Evolutionary conservation across 2,329 filamentous ascomycete genomes (phyloP).

Genomic region (Cordyceps pruinosa): DNA sequence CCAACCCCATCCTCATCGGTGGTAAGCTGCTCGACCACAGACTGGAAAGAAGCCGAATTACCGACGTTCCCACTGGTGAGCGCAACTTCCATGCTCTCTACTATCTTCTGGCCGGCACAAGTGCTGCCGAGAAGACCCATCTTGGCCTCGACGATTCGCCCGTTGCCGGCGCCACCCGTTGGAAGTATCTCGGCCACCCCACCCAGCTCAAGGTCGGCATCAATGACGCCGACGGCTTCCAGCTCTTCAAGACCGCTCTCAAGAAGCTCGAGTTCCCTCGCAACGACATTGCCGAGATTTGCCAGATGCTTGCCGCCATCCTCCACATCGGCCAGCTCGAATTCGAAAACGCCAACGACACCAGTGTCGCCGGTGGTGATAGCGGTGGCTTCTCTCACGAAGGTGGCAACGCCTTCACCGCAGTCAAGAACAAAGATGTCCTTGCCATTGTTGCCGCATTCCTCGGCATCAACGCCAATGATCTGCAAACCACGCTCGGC

Average conservation of each 20-base stretch:
- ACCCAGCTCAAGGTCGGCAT: conserved; percentile 96
- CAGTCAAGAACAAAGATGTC: conserved; percentile 89
- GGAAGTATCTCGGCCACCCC: conserved; percentile 93
- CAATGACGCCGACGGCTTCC: conserved; percentile 91
- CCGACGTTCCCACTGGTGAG: conserved; percentile 89
- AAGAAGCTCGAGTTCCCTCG: conserved; percentile 91
- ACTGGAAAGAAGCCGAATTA: conserved; percentile 83
- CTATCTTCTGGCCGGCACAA: conserved; percentile 90
- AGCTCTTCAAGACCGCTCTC: conserved; percentile 93
- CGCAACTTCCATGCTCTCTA: conserved; percentile 95
- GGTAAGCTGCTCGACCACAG: conserved; percentile 92
- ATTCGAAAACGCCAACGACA: conserved; percentile 76
- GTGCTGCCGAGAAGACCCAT: conserved; percentile 81
- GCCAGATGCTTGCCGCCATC: conserved; percentile 87
- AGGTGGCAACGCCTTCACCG: conserved; percentile 76
- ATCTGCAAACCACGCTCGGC: conserved; percentile 80
- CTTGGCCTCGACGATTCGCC: conserved; percentile 52
- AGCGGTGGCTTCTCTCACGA: conserved; percentile 96
- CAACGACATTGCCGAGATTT: conserved; percentile 92
- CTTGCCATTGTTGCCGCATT: conserved; percentile 87
- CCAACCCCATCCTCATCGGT: conserved; percentile 82
- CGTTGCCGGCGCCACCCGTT: conserved; percentile 64
- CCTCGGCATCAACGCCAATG: conserved; percentile 71
- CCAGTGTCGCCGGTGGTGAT: conserved; percentile 74
- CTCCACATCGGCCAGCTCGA: conserved; percentile 97